These are phyloP conservation scores for Fusarium transvaalense DNA, from an alignment of 2,329 filamentous ascomycete genomes.

Conservation along the genomic window DNA sequence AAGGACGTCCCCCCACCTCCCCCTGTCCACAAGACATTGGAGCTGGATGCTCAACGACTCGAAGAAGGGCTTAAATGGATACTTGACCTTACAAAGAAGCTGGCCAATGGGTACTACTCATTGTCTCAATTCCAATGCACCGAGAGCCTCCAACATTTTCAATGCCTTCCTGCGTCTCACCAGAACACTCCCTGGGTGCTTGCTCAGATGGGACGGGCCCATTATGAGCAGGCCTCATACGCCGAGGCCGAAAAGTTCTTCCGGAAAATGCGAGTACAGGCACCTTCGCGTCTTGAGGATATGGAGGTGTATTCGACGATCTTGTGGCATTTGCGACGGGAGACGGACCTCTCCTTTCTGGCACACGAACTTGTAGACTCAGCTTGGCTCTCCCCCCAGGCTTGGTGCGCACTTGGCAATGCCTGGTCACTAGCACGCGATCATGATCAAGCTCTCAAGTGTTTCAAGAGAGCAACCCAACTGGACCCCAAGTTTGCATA, in stretches of 20 bases:
- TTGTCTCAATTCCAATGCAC: conserved; percentile 83
- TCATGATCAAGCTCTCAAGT: conserved; percentile 92
- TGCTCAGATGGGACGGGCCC: conserved; percentile 87
- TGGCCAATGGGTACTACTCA: conserved; percentile 83
- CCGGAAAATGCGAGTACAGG: conserved; percentile 79
- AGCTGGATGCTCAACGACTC: conserved; percentile 71
- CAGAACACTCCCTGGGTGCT: conserved; percentile 95
- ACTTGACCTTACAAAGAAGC: conserved; percentile 83
- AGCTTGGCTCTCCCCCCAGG: conserved; percentile 89
- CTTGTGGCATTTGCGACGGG: conserved; percentile 97
- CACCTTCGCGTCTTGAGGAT: conserved; percentile 86
- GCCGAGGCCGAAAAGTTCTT: conserved; percentile 89
- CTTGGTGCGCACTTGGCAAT: conserved; percentile 96
- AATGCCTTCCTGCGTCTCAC: conserved; percentile 77
- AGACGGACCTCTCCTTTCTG: conserved; percentile 90
- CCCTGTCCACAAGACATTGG: conserved; percentile 56
- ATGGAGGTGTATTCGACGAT: conserved; percentile 99
- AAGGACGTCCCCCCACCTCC: conserved; percentile 59
- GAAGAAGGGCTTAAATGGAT: conserved; percentile 82
- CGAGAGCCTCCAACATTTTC: conserved; percentile 81
- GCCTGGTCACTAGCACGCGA: conserved; percentile 93
- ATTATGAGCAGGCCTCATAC: conserved; percentile 92
- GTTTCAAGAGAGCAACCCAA: conserved; percentile 95
- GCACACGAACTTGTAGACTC: conserved; percentile 90
- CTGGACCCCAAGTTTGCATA: conserved; percentile 92